Percentiles rank a stretch among this genome's conserved stretches.
Evolutionary conservation across 1,139 yeast genomes (phyloP).

Genomic region (Suhomyces atakaporum): DNA sequence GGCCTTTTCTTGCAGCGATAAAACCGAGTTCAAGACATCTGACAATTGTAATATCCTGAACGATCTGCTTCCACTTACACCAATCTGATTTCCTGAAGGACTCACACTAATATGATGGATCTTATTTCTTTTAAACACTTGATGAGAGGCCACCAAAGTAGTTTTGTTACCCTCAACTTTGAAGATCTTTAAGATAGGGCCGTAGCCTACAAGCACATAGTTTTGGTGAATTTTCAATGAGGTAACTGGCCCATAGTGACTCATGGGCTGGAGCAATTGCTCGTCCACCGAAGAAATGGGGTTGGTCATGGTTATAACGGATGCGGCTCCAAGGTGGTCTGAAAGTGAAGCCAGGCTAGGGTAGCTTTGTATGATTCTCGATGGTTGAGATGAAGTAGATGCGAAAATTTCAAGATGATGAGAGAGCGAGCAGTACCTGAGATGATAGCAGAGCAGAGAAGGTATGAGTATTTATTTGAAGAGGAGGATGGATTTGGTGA

Average conservation of each 20-base stretch:
- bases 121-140: slow-evolving; percentile 67
- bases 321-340: too few species aligned
- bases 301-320: slow-evolving; percentile 6
- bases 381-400: too few species aligned
- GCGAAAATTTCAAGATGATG: too few species aligned
- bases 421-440: too few species aligned
- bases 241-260: slow-evolving; percentile 79
- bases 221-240: slow-evolving; percentile 50
- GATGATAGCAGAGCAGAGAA: too few species aligned
- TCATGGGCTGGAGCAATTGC: slow-evolving; percentile 20
- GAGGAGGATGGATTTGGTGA: too few species aligned
- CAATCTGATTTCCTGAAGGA: slow-evolving; percentile 31
- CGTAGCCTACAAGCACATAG: slow-evolving; percentile 67
- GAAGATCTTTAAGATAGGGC: slow-evolving; percentile 64
- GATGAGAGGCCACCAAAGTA: slow-evolving; percentile 38
- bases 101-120: slow-evolving; percentile 68
- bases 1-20: slow-evolving; percentile 42
- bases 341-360: too few species aligned
- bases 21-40: background rate
- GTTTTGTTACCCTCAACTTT: slow-evolving; percentile 40
- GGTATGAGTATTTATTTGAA: too few species aligned
- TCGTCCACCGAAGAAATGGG: slow-evolving; percentile 23
- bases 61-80: slow-evolving; percentile 76
- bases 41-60: slow-evolving; percentile 41
- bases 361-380: too few species aligned